phyloP scores from a whole-genome alignment of 495 filamentous ascomycete species.

The Cetradonia linearis region DNA sequence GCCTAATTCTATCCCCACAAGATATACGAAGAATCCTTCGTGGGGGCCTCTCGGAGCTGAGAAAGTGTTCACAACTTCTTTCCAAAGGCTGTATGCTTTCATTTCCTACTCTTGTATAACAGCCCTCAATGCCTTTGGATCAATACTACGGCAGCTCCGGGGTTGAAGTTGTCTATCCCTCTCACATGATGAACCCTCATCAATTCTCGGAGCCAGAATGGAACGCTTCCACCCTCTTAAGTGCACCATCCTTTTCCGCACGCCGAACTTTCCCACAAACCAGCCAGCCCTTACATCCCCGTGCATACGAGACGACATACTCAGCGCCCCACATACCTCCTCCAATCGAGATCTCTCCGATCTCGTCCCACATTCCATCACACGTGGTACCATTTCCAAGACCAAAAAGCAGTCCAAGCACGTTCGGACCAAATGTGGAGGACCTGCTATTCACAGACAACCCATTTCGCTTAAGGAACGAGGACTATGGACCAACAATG shows the following conservation, averaged over 20 bases:
- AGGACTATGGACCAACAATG: constrained; percentile 24
- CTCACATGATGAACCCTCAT: constrained; percentile 25
- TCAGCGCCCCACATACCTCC: constrained; percentile 31
- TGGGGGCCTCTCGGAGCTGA: not conserved
- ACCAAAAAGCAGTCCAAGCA: constrained; percentile 38
- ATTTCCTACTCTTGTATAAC: constrained; percentile 7
- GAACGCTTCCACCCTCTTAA: constrained; percentile 22
- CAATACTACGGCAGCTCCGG: constrained; percentile 22
- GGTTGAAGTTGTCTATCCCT: constrained; percentile 24
- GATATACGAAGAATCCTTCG: not conserved
- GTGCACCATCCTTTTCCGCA: constrained; percentile 17
- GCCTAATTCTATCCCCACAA: not conserved
- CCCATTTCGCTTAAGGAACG: constrained; percentile 24
- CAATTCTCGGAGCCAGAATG: constrained; percentile 27
- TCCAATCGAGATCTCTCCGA: constrained; percentile 20
- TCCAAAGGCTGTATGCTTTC: not conserved
- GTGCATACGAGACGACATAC: constrained; percentile 26
- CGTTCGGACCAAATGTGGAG: constrained; percentile 27
- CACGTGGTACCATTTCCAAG: constrained; percentile 24
- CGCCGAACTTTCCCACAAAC: constrained; percentile 32
- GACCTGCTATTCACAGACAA: constrained; percentile 26
- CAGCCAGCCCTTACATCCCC: constrained; percentile 23
- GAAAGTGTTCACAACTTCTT: not conserved
- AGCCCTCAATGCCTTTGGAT: constrained; percentile 21
- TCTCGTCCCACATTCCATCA: constrained; percentile 30